Evolutionary conservation across 352 stramenopile genomes (phyloP).

Genomic region (Phytophthora foliorum): DNA sequence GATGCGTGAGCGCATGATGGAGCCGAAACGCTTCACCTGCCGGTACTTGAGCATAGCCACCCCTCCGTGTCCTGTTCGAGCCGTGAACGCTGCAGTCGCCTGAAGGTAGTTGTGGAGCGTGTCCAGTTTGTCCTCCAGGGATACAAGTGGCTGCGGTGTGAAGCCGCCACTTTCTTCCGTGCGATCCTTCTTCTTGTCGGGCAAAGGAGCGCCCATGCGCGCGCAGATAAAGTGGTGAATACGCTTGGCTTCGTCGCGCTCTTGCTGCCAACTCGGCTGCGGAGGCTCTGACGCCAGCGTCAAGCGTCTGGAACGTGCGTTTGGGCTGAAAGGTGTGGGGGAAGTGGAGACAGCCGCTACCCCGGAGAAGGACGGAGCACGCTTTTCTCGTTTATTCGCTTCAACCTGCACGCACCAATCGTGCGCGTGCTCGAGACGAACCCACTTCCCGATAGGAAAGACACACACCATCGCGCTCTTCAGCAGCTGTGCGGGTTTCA

Average conservation of each 20-base stretch:
- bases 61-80: slow-evolving; percentile 19
- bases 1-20: slow-evolving; percentile 67
- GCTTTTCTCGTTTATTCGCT: slow-evolving; percentile 54
- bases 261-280: slow-evolving; percentile 46
- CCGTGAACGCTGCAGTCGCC: slow-evolving; percentile 27
- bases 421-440: slow-evolving; percentile 66
- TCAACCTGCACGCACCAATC: slow-evolving; percentile 79
- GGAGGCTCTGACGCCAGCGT: slow-evolving; percentile 1
- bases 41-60: slow-evolving; percentile 65
- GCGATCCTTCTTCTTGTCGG: slow-evolving; percentile 40
- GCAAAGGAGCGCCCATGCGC: slow-evolving; percentile 49
- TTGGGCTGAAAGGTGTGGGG: slow-evolving; percentile 1
- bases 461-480: slow-evolving; percentile 74
- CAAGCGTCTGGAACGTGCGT: slow-evolving; percentile 6
- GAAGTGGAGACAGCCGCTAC: not conserved
- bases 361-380: slow-evolving; percentile 9
- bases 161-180: slow-evolving; percentile 54
- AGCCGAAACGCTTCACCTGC: slow-evolving; percentile 73
- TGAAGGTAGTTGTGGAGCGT: slow-evolving; percentile 75
- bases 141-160: slow-evolving; percentile 48
- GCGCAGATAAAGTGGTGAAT: slow-evolving; percentile 75
- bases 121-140: slow-evolving; percentile 70
- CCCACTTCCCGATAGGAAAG: slow-evolving; percentile 52
- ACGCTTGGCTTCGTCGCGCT: slow-evolving; percentile 61
- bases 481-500: slow-evolving; percentile 39